Conservation (phyloP, 768 basidiomycete species). For the Tephrocybe rancida region DNA sequence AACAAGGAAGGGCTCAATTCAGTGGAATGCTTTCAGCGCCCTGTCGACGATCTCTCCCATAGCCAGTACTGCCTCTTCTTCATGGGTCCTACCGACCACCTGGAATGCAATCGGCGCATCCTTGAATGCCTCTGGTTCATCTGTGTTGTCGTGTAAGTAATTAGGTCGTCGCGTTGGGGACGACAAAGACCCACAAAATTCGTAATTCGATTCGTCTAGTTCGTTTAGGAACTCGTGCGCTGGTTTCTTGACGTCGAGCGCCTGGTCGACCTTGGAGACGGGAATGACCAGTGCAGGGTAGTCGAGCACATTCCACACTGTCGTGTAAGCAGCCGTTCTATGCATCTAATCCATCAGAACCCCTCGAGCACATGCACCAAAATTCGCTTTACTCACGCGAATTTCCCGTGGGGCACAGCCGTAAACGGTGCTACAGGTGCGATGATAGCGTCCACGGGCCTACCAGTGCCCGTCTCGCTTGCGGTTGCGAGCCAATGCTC, state of each 20-base stretch:
- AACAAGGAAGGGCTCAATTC: no score
- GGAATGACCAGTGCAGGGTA: conserved; percentile 66
- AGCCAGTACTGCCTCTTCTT: conserved; percentile 74
- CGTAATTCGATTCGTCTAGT: conserved; percentile 50
- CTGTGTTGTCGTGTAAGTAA: conserved; percentile 21
- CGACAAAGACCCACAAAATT: conserved; percentile 48
- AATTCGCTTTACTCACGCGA: conserved; percentile 37
- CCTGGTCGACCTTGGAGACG: conserved; percentile 59
- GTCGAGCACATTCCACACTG: conserved; percentile 71
- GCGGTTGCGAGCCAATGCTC: conserved; percentile 63
- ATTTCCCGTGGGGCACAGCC: conserved; percentile 65
- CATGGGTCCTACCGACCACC: conserved; percentile 66
- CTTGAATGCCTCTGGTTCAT: conserved; percentile 55
- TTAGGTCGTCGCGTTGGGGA: background rate
- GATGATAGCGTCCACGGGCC: conserved; percentile 79
- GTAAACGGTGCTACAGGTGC: conserved; percentile 60
- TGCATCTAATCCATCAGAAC: conserved; percentile 2
- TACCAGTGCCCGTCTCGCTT: conserved; percentile 58
- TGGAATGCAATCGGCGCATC: conserved; percentile 69
- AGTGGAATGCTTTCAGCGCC: conserved; percentile 49
- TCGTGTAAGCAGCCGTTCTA: conserved; percentile 57
- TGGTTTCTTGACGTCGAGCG: conserved; percentile 48
- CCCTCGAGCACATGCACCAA: background rate
- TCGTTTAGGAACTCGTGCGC: conserved; percentile 48
- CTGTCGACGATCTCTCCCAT: conserved; percentile 63